These are phyloP conservation scores for Hypoxylon rubiginosum DNA, from an alignment of 2,329 filamentous ascomycete genomes.

Conservation along the genomic window DNA sequence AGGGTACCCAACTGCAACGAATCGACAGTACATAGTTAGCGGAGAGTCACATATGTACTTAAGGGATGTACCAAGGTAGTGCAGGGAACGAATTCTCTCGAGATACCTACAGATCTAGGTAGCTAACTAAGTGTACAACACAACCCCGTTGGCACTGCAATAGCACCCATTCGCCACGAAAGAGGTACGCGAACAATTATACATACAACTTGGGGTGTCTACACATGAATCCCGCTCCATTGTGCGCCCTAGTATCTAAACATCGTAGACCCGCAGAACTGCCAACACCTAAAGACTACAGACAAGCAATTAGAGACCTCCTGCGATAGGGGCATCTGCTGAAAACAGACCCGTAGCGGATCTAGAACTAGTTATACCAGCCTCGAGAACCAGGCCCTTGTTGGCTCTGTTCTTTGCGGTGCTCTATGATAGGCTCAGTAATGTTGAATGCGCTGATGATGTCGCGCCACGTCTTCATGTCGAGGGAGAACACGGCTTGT, in stretches of 20 bases:
- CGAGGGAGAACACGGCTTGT: slow-evolving; percentile 89
- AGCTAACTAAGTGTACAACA: neutral
- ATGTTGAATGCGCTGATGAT: slow-evolving; percentile 83
- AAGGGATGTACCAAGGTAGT: neutral
- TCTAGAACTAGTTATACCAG: slow-evolving; percentile 72
- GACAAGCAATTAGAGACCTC: neutral
- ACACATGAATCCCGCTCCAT: neutral
- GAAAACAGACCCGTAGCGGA: neutral
- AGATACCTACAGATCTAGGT: neutral
- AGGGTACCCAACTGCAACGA: neutral
- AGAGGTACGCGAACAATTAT: neutral
- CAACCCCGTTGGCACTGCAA: neutral
- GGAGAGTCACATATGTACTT: neutral
- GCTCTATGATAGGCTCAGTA: slow-evolving; percentile 84
- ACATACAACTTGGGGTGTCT: neutral
- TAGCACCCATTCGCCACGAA: neutral
- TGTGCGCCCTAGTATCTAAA: neutral
- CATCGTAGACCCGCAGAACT: neutral
- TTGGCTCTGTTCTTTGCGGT: slow-evolving; percentile 73
- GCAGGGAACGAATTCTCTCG: neutral
- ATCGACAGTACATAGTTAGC: neutral
- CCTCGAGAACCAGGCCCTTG: slow-evolving; percentile 68
- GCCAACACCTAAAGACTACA: neutral
- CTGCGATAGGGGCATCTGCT: neutral
- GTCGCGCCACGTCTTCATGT: slow-evolving; percentile 85